Evolutionary conservation across 78 protist species (phyloP), one percentile per base, ranked within the genome.

Genomic region (Capsaspora owczarzaki): DNA sequence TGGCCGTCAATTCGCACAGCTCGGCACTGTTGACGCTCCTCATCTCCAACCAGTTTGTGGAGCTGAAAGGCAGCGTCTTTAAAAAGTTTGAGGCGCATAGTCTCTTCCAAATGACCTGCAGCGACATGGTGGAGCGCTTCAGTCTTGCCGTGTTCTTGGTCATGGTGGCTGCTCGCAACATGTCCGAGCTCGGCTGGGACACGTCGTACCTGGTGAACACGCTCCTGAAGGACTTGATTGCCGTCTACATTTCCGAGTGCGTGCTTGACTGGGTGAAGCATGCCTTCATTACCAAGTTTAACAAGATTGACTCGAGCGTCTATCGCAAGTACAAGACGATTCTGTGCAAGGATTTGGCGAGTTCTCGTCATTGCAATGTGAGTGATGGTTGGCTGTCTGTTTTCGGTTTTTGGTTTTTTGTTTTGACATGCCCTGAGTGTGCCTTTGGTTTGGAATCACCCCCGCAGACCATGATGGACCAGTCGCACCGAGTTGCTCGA

Each of bases 251-350:
- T 29, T 53, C 91, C 29, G 96, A 93, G 82, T 0, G 78, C 23
- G 0, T 86, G 1, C 86, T 92, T 27, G 97, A 94, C 81, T 87
- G 89, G 66, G 81, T 90, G 51, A 94, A 94, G 80, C 97, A 94
- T 63, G 79, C 95, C 14, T 94, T 94, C 79, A 80, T 94, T 56
- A 87, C 90, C n/a, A 87, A 61, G 20, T 61, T 61, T 20, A 61
- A 61, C 20, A 10, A 27, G 14, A 61, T 61, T 29, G 14, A 10
- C n/a, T 10, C 69, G 37, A 10, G 31, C 69, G 69, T 61, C 69
- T 61, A 61, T 20, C 8, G 35, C 14, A 16, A 27, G 14, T 61
- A 29, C 69, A 23, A 5, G n/a, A 27, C 69, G 14, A 61, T 61
- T 27, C 69, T 61, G 14, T 27, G 37, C 20, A 16, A 20, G 19